These are phyloP conservation scores for Iberis pinnata DNA, from an alignment of 345 rosid species.

Conservation along the genomic window DNA sequence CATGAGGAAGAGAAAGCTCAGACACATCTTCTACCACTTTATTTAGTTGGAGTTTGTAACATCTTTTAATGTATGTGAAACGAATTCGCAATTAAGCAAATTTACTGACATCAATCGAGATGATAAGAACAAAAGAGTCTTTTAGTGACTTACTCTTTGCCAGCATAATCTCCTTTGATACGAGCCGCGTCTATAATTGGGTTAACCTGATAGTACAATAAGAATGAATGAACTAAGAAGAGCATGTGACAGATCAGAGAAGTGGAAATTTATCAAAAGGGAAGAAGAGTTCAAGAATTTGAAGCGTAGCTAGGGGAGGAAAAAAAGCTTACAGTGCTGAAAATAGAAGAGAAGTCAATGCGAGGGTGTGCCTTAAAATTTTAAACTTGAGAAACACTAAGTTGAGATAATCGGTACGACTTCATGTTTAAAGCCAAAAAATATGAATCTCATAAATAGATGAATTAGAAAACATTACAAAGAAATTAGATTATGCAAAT, in stretches of 20 bases:
- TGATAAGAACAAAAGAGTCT: no score
- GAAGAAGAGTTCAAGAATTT: neutral
- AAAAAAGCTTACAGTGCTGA: constrained; percentile 31
- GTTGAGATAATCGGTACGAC: constrained; percentile 64
- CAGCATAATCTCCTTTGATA: constrained; percentile 71
- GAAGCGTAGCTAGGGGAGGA: no score
- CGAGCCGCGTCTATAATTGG: constrained; percentile 81
- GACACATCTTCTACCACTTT: constrained; percentile 55
- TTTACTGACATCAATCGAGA: no score
- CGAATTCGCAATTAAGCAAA: no score
- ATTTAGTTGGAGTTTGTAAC: no score
- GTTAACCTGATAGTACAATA: constrained; percentile 36
- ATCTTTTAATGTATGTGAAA: no score
- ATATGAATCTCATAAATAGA: no score
- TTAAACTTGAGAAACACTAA: constrained; percentile 44
- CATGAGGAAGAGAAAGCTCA: constrained; percentile 67
- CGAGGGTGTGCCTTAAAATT: constrained; percentile 68
- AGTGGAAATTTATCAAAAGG: neutral
- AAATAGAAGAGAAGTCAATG: constrained; percentile 79
- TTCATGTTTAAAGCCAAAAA: constrained; percentile 41
- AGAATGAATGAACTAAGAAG: neutral
- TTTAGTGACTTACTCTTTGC: constrained; percentile 66
- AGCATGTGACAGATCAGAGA: no score
- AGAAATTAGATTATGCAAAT: no score
- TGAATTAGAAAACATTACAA: no score